Conservation (phyloP, 305 asterid genomes). For the Fraxinus sp. region DNA sequence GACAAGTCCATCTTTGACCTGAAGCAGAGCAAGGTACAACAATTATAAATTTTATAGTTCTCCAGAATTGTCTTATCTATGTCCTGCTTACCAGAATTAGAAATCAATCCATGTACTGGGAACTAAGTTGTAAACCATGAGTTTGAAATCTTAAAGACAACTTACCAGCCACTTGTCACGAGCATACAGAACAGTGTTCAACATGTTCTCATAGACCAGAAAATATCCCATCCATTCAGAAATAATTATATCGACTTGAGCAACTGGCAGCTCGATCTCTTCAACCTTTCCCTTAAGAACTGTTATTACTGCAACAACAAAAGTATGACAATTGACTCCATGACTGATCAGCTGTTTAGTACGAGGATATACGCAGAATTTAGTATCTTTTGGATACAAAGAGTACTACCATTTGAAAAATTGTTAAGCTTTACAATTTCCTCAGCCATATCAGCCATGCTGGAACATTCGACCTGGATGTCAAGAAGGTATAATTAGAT, state of each 20-base stretch:
- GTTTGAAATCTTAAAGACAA: slow-evolving; percentile 7
- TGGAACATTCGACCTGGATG: slow-evolving; percentile 90
- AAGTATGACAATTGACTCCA: not conserved
- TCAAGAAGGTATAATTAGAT: slow-evolving; percentile 6
- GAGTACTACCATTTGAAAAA: slow-evolving; percentile 62
- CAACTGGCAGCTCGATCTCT: slow-evolving; percentile 92
- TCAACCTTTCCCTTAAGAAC: slow-evolving; percentile 93
- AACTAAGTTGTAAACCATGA: not conserved
- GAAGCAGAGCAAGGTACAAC: slow-evolving; percentile 17
- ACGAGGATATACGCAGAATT: slow-evolving; percentile 5
- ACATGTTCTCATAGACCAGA: slow-evolving; percentile 89
- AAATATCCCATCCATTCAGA: slow-evolving; percentile 99
- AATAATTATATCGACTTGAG: slow-evolving; percentile 83
- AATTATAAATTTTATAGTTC: not conserved
- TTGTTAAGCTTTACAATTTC: slow-evolving; percentile 78
- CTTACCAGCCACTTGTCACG: slow-evolving; percentile 97
- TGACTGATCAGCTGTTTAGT: slow-evolving; percentile 19
- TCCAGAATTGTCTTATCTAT: not conserved
- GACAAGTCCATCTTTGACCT: slow-evolving; percentile 77
- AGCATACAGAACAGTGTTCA: slow-evolving; percentile 84
- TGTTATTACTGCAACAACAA: slow-evolving; percentile 61
- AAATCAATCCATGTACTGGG: not conserved
- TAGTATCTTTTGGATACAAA: slow-evolving; percentile 10
- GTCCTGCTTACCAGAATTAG: not conserved
- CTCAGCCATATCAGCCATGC: slow-evolving; percentile 88